Base-by-base conservation (phyloP, 108 stramenopile genomes). In the Cyclostephanos tholiformis region DNA sequence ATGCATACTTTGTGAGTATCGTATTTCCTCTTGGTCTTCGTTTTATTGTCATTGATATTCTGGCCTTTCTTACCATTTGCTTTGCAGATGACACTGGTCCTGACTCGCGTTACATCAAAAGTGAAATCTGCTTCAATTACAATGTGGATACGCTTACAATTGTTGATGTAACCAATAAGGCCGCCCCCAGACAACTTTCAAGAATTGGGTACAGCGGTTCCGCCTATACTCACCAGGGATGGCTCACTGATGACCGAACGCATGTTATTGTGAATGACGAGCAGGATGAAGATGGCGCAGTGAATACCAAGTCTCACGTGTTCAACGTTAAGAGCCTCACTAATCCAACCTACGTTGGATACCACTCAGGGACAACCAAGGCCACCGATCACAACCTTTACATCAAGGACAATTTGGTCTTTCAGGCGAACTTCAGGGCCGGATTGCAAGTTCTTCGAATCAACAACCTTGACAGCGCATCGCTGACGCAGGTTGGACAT, bases 381-480 rank as follows among this genome's bases (percentile, higher is more conserved):
- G 72, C 71, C 16, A 73, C 43, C 13, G 83, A 84, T 72, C 83
- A 84, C 68, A 84, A 84, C 63, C 75, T 52, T 23, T 84, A 84
- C 36, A 51, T 80, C 23, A 29, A 30, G 22, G 60, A 38, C 1
- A 63, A 72, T 46, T 80, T 59, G 19, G 32, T 67, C 46, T 84
- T 63, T 35, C 49, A 76, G 35, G 74, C 79, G 5, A 84, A 80
- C 52, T 84, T 80, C 69, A 0, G 6, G 0, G 74, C 67, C n/a
- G 83, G 83, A 14, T 63, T 80, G 30, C 75, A 71, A 29, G 63
- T 76, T 22, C 39, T 68, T 19, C 29, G 38, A 23, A 68, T 80
- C 32, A 63, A 71, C 36, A 49, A 51, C 39, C 10, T 55, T 20
- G 53, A 25, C 9, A 23, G 38, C 0, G 53, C 25, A 12, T 26